phyloP scores from a whole-genome alignment of 139 green algal genomes.

The Astrephomene gubernaculifera region DNA sequence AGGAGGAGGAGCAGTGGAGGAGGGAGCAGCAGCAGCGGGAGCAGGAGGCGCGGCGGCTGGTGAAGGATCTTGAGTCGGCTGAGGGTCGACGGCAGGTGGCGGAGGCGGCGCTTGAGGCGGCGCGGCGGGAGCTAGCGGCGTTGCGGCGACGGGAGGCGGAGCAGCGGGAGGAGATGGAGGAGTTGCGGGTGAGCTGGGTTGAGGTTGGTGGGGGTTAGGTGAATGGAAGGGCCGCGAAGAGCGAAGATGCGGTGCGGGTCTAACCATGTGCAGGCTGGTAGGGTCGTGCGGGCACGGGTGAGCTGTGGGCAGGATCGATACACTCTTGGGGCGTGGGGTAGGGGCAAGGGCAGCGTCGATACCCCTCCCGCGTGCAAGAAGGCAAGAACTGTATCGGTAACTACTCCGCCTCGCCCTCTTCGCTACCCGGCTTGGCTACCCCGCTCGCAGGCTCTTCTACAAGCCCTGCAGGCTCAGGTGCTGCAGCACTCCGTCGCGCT shows the following conservation, averaged over 20 bases:
- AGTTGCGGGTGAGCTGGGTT: not conserved
- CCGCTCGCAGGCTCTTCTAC: conserved; percentile 3
- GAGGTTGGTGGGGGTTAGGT: too few species aligned
- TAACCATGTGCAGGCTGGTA: too few species aligned
- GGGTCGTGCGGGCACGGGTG: too few species aligned
- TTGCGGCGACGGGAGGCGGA: conserved; percentile 8
- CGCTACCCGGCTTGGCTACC: too few species aligned
- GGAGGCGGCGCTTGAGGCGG: not conserved
- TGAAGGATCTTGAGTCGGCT: not conserved
- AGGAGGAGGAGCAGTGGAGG: not conserved
- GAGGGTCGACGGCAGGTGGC: not conserved
- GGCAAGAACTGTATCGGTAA: too few species aligned
- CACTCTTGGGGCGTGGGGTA: too few species aligned
- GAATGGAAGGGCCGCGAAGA: too few species aligned
- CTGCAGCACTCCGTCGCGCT: not conserved
- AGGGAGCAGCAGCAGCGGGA: not conserved
- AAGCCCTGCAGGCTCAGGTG: not conserved
- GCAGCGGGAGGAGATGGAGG: conserved; percentile 4
- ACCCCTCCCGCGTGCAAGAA: too few species aligned
- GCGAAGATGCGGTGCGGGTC: too few species aligned
- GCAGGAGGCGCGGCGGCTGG: not conserved
- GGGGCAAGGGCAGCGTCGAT: too few species aligned
- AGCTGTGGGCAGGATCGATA: too few species aligned
- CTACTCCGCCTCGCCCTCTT: too few species aligned
- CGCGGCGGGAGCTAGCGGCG: not conserved